A percentile compares a stretch with the other conserved stretches of the same genome.
Evolutionary conservation across 306 rosid genomes (phyloP).

Genomic region (Casuarina cunninghamiana): DNA sequence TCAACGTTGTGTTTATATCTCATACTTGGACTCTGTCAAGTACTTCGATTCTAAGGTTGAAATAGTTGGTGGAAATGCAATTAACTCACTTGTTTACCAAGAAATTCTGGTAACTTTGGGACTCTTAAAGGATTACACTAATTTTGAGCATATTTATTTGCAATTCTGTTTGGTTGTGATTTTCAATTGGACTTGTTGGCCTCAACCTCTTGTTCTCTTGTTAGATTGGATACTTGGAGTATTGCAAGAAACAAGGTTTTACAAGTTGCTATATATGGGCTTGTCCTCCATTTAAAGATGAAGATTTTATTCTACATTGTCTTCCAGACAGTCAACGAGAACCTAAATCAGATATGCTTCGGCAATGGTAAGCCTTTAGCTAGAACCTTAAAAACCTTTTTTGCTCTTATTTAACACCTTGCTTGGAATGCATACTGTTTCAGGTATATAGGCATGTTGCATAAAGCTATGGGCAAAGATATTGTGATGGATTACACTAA

Average conservation of each 20-base stretch:
- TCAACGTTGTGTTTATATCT: slow-evolving; percentile 94
- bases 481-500: slow-evolving; percentile 85
- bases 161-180: slow-evolving; percentile 7
- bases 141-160: slow-evolving; percentile 1
- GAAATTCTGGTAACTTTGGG: slow-evolving; percentile 75
- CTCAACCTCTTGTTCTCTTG: slow-evolving; percentile 13
- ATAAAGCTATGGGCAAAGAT: slow-evolving; percentile 49
- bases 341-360: slow-evolving; percentile 97
- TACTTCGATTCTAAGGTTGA: slow-evolving; percentile 60
- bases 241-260: slow-evolving; percentile 92
- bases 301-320: slow-evolving; percentile 93
- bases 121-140: slow-evolving; percentile 6
- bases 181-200: slow-evolving; percentile 19
- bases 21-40: slow-evolving; percentile 41
- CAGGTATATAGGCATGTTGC: slow-evolving; percentile 85
- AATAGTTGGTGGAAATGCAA: slow-evolving; percentile 50
- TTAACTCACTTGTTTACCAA: slow-evolving; percentile 85
- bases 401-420: slow-evolving; percentile 28
- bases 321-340: slow-evolving; percentile 84
- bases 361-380: slow-evolving; percentile 75
- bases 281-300: slow-evolving; percentile 97
- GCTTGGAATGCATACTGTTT: slow-evolving; percentile 28
- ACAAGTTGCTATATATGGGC: slow-evolving; percentile 99
- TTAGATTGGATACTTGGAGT: slow-evolving; percentile 96
- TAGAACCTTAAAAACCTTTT: background rate